phyloP scores from a whole-genome alignment of 129 eudicot species.

The Artemisia argyi region DNA sequence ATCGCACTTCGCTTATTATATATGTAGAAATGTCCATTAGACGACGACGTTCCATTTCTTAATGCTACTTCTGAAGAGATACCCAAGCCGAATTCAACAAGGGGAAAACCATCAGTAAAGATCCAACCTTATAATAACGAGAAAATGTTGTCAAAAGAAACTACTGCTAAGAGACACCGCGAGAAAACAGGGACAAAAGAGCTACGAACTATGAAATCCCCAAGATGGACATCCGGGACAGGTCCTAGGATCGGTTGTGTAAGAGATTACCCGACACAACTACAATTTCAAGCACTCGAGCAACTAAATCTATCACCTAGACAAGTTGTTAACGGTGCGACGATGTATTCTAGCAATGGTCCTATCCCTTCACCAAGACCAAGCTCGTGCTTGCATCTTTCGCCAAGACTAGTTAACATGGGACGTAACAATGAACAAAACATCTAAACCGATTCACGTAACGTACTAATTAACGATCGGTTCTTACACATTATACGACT shows the following conservation, averaged over 20 bases:
- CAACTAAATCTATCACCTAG: conserved; percentile 57
- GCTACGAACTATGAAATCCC: conserved; percentile 26
- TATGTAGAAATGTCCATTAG: conserved; percentile 53
- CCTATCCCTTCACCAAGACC: conserved; percentile 76
- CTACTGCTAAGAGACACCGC: not conserved
- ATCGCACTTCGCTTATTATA: not conserved
- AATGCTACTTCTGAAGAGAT: not conserved
- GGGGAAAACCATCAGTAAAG: conserved; percentile 9
- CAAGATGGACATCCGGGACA: conserved; percentile 58
- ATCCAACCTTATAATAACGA: conserved; percentile 10
- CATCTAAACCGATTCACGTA: not conserved
- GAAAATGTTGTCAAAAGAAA: conserved; percentile 1
- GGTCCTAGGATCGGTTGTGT: conserved; percentile 68
- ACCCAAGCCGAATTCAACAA: conserved; percentile 1
- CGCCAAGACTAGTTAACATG: conserved; percentile 52
- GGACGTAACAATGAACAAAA: conserved; percentile 28
- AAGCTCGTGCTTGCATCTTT: conserved; percentile 43
- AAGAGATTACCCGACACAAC: conserved; percentile 52
- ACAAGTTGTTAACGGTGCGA: not conserved
- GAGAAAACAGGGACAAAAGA: conserved; percentile 18
- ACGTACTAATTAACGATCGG: not conserved
- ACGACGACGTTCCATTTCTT: conserved; percentile 46
- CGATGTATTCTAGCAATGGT: conserved; percentile 21
- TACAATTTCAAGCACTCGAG: conserved; percentile 58
- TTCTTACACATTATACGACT: not conserved